Base-by-base conservation (phyloP, 345 rosid genomes). In the Citrus sp. region DNA sequence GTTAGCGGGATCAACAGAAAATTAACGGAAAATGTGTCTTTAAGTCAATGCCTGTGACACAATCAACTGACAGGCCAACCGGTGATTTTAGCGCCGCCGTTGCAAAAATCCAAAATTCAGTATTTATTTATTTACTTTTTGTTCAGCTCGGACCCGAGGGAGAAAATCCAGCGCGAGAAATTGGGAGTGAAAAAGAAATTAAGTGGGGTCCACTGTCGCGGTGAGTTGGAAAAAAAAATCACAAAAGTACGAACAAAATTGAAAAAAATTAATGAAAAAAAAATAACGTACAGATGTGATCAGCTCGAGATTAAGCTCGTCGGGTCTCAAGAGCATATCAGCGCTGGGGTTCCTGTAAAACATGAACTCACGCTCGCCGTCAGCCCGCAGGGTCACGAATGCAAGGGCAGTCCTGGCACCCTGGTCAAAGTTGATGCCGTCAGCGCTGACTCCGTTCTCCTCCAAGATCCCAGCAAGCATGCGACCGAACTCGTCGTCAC, bases 371-470 rank as follows among this genome's bases (percentile, higher is more conserved):
- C 99, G 99, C 80, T 93, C 99, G 7, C 99, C 98, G 66, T 93
- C 98, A 54, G 99, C 92, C 81, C 96, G 96, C 56, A 93, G 87
- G 2, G 98, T 95, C 4, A 95, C 98, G 82, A 95, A 95, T 1
- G 99, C 99, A 10, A 95, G 91, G 3, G 97, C 99, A 16, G 99
- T 95, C 73, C 99, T 90, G 0, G 99, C 99, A 38, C 99, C 99
- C 32, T 88, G 76, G 72, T 93, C 98, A 78, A 93, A 95, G 80
- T 86, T 92, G 86, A 93, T 90, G n/a, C 99, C 99, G 63, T 89
- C 93, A 14, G 80, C 86, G 21, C 71, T 58, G 24, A 95, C 98
- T 42, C 93, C 94, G 82, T 95, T 91, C 76, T 93, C 78, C 87
- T 91, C 91, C 85, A 95, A 86, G 90, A 93, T 95, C 75, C 91